Conservation (phyloP, 768 basidiomycete species). For the Kwoniella dejecticola region DNA sequence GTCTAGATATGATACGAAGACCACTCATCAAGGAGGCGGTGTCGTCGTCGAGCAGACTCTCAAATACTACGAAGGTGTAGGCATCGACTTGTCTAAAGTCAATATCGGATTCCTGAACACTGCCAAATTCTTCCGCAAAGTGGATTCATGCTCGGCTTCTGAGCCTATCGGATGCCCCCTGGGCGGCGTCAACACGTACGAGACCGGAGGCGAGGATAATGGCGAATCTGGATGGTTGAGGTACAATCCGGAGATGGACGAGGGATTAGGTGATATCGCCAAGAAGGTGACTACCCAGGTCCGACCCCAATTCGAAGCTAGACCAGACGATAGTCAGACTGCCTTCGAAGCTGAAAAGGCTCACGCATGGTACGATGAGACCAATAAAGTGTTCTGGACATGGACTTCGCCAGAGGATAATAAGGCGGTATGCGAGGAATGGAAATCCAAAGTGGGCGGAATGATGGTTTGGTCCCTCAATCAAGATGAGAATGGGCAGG, state of each 20-base stretch:
- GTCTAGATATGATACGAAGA: constrained; percentile 28
- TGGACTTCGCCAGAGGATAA: constrained; percentile 35
- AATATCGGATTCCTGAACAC: constrained; percentile 35
- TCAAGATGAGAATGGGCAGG: constrained; percentile 18
- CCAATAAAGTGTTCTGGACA: constrained; percentile 34
- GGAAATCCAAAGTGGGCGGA: constrained; percentile 31
- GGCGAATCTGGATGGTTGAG: constrained; percentile 15
- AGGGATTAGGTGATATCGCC: background rate
- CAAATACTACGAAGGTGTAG: constrained; percentile 15
- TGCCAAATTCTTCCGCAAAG: constrained; percentile 36
- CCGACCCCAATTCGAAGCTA: background rate
- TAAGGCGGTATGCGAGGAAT: constrained; percentile 23
- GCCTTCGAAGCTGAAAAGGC: constrained; percentile 9
- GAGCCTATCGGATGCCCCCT: constrained; percentile 30
- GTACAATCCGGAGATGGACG: constrained; percentile 17
- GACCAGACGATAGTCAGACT: background rate
- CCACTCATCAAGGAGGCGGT: constrained; percentile 32
- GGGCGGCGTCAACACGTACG: constrained; percentile 11
- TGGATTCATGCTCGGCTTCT: background rate
- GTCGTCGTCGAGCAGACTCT: constrained; percentile 27
- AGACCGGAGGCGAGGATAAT: constrained; percentile 11
- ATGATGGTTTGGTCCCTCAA: constrained; percentile 39
- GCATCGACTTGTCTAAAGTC: constrained; percentile 27
- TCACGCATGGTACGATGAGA: constrained; percentile 24
- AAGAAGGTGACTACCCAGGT: background rate